Conservation (phyloP, 2,329 filamentous ascomycete species). For the Bisporella sp. region DNA sequence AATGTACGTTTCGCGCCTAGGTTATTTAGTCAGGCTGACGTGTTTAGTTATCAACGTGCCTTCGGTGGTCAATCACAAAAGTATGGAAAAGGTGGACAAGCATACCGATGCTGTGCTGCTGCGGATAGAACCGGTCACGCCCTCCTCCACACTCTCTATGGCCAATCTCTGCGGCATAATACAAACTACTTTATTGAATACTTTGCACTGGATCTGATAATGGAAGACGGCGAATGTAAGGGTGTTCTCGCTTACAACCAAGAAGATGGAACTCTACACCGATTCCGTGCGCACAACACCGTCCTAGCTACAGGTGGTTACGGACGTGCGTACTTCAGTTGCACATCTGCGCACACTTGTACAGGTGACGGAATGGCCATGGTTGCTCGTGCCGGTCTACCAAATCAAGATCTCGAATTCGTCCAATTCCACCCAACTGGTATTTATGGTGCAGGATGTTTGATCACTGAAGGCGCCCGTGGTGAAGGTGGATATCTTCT, state of each 20-base stretch:
- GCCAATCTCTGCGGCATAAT: slow-evolving; percentile 88
- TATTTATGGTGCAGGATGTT: slow-evolving; percentile 95
- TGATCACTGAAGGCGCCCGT: slow-evolving; percentile 97
- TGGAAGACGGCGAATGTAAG: slow-evolving; percentile 95
- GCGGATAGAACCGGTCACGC: slow-evolving; percentile 96
- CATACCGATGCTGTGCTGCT: slow-evolving; percentile 86
- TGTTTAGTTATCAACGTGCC: slow-evolving; percentile 65
- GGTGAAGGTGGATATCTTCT: slow-evolving; percentile 97
- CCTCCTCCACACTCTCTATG: slow-evolving; percentile 96
- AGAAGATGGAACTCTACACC: slow-evolving; percentile 95
- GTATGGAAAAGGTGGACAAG: slow-evolving; percentile 93
- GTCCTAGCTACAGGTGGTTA: slow-evolving; percentile 96
- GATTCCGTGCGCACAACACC: slow-evolving; percentile 94
- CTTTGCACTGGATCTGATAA: slow-evolving; percentile 93
- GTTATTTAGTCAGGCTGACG: not conserved
- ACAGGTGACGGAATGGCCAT: slow-evolving; percentile 99
- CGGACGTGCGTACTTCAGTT: slow-evolving; percentile 96
- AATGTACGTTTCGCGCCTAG: slow-evolving; percentile 44
- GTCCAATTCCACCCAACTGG: slow-evolving; percentile 99
- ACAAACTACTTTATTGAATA: slow-evolving; percentile 99
- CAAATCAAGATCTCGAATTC: slow-evolving; percentile 98
- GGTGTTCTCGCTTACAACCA: slow-evolving; percentile 98
- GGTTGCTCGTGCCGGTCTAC: slow-evolving; percentile 94
- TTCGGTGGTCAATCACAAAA: slow-evolving; percentile 97
- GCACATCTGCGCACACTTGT: slow-evolving; percentile 96